phyloP scores from a whole-genome alignment of 2,329 filamentous ascomycete species.

The Ophiostoma australiae region DNA sequence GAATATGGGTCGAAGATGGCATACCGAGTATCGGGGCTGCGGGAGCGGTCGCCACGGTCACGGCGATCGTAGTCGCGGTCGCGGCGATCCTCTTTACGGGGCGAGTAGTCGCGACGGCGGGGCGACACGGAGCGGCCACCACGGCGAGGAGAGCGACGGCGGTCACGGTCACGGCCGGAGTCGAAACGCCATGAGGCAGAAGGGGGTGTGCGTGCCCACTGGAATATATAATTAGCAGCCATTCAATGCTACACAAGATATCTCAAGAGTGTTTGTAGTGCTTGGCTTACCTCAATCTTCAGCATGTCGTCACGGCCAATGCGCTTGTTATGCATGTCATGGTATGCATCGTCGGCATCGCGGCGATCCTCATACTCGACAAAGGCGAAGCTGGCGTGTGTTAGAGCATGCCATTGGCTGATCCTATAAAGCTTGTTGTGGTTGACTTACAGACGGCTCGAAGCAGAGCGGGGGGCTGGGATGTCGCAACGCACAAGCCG shows the following conservation, averaged over 20 bases:
- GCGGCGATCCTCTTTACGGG: conserved; percentile 77
- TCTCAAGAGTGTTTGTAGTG: not conserved
- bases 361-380: conserved; percentile 98
- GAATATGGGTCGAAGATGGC: conserved; percentile 16
- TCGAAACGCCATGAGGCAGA: conserved; percentile 99
- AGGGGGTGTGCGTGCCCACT: conserved; percentile 98
- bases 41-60: conserved; percentile 65
- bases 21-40: conserved; percentile 62
- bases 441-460: conserved; percentile 84
- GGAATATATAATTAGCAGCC: conserved; percentile 16
- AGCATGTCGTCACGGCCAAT: conserved; percentile 90
- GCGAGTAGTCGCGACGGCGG: conserved; percentile 77
- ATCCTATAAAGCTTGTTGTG: not conserved
- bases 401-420: not conserved
- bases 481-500: conserved; percentile 98
- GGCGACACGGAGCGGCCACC: conserved; percentile 70
- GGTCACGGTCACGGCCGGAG: conserved; percentile 73
- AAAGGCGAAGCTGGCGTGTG: conserved; percentile 71
- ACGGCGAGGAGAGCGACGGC: conserved; percentile 59
- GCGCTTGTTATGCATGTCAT: conserved; percentile 99
- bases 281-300: conserved; percentile 81
- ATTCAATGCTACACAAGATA: not conserved
- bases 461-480: conserved; percentile 87
- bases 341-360: conserved; percentile 97
- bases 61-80: conserved; percentile 65